Conservation (phyloP, 768 basidiomycete genomes). For the Neoboletus brunneissimus region DNA sequence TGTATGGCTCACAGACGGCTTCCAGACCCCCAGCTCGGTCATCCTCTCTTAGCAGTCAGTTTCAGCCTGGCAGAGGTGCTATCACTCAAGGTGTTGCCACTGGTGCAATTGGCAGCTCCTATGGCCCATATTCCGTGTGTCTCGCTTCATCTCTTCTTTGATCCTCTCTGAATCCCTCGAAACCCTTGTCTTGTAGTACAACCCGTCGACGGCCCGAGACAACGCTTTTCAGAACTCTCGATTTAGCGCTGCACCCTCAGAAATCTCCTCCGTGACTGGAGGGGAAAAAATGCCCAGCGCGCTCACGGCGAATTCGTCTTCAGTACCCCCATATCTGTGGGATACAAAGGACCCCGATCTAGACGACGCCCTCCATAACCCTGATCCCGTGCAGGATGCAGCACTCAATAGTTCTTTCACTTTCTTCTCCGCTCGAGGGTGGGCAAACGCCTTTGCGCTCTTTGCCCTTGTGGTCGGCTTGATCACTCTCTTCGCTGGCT, state of each 20-base stretch:
- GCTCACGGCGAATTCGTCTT: slow-evolving; percentile 47
- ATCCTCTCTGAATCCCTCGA: slow-evolving; percentile 2
- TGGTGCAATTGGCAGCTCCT: slow-evolving; percentile 73
- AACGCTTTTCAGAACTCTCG: slow-evolving; percentile 48
- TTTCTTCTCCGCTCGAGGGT: slow-evolving; percentile 78
- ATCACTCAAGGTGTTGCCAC: slow-evolving; percentile 78
- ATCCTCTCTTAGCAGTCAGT: slow-evolving; percentile 27
- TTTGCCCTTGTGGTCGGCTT: slow-evolving; percentile 65
- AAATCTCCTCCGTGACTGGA: slow-evolving; percentile 38
- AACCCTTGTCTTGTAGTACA: slow-evolving; percentile 43
- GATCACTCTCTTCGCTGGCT: slow-evolving; percentile 81
- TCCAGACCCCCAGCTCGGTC: slow-evolving; percentile 28
- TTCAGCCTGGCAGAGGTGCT: slow-evolving; percentile 45
- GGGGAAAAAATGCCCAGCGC: slow-evolving; percentile 35
- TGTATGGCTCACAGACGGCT: slow-evolving; percentile 26
- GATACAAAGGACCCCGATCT: slow-evolving; percentile 79
- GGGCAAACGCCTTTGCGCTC: slow-evolving; percentile 75
- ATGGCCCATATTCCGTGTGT: slow-evolving; percentile 86
- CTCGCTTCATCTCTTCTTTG: not conserved
- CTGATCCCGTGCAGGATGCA: slow-evolving; percentile 70
- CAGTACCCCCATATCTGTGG: slow-evolving; percentile 72
- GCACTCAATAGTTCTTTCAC: slow-evolving; percentile 59
- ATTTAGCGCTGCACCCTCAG: slow-evolving; percentile 56
- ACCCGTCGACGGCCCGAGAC: slow-evolving; percentile 43
- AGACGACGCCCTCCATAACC: slow-evolving; percentile 90